These are phyloP conservation scores for Leptographium procerum DNA, from an alignment of 2,329 filamentous ascomycete species.

Conservation along the genomic window DNA sequence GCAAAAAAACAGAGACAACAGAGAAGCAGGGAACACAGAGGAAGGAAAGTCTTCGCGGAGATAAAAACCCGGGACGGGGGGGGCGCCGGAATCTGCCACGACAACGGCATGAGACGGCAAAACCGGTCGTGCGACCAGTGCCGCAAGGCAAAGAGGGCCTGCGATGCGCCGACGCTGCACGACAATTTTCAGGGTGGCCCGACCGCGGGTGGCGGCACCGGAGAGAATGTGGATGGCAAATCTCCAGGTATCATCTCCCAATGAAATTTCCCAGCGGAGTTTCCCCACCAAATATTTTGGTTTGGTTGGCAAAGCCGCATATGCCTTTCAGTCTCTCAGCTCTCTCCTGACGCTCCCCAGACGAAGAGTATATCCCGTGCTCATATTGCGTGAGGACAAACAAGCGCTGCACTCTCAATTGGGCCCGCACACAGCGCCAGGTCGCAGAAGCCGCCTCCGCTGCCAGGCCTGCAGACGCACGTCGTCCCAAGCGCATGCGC, in stretches of 20 bases:
- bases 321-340: no score
- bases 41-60: no score
- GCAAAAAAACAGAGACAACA: no score
- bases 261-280: no score
- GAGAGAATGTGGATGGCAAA: not conserved
- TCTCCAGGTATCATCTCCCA: not conserved
- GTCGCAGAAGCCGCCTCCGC: not conserved
- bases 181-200: not conserved
- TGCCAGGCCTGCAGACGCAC: constrained; percentile 3
- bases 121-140: constrained; percentile 15
- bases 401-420: constrained; percentile 15
- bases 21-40: no score
- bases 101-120: constrained; percentile 10
- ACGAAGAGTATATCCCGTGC: constrained; percentile 6
- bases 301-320: no score
- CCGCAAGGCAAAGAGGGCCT: constrained; percentile 13
- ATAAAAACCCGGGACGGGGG: not conserved
- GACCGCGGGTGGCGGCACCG: not conserved
- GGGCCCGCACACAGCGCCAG: constrained; percentile 14
- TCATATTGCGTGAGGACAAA: constrained; percentile 16
- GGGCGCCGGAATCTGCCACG: not conserved
- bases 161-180: constrained; percentile 12
- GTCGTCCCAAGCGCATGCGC: constrained; percentile 8
- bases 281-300: no score
- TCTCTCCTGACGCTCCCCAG: no score